Evolutionary conservation across 345 rosid genomes (phyloP), one percentile per base, ranked within the genome.

Genomic region (Dipteronia sinensis): DNA sequence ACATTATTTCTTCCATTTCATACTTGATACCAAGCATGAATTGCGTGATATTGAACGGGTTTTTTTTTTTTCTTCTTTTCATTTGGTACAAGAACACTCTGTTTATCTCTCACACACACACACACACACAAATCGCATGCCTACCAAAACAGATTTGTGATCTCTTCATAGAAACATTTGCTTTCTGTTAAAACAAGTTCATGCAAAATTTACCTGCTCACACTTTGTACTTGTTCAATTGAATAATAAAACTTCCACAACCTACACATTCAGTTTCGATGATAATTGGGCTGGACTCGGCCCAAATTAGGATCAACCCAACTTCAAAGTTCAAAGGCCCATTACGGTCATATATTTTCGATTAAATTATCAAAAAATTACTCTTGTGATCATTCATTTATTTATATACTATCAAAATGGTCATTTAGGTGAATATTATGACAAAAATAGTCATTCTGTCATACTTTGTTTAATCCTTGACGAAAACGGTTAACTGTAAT

Each of bases 141-240:
- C 38, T 34, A 34, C 6, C 38, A 34, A 34, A 34, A 34, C 38
- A 34, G 38, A 34, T 34, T 34, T 34, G 46, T 42, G n/a, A n/a
- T n/a, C 46, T 42, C 1, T 3, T 42, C 42, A 38, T 38, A 38
- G 44, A 40, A 65, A 34, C 13, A 65, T 65, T 15, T 65, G 46
- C n/a, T 38, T 67, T 67, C 53, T 67, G 29, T 67, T 67, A 19
- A 67, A 67, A 20, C 42, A 67, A 67, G 11, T 47, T 59, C 19
- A 15, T 38, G 53, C 55, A 59, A 13, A 59, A 13, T 20, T 2
- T 42, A n/a, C 55, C 29, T 19, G 6, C 75, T 31, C 4, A 38
- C 15, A 6, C 12, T 40, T n/a, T 19, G 71, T n/a, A 20, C 23
- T n/a, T 19, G 6, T 66, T 34, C 38, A 34, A 6, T 34, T 34